phyloP scores from a whole-genome alignment of 2,329 filamentous ascomycete genomes.

The Neofusicoccum sp. region DNA sequence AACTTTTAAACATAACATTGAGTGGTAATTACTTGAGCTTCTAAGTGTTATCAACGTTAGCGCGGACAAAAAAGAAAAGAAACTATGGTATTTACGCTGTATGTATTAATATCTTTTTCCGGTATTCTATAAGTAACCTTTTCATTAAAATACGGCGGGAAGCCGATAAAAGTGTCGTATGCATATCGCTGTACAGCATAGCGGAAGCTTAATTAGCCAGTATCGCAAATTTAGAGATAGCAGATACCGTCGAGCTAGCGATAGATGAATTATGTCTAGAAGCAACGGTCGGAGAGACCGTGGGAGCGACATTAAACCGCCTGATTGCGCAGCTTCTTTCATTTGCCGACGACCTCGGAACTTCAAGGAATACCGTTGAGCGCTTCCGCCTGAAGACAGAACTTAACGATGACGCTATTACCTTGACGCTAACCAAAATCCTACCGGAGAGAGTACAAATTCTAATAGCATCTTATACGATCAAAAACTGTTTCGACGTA shows the following conservation, averaged over 20 bases:
- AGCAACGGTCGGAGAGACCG: not conserved
- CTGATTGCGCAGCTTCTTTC: not conserved
- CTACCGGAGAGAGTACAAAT: not conserved
- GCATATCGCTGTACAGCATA: too few relatives aligned
- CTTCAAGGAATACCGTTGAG: not conserved
- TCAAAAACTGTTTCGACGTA: not conserved
- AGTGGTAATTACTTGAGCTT: too few relatives aligned
- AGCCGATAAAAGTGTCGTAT: too few relatives aligned
- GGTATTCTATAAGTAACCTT: too few relatives aligned
- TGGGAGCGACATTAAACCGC: not conserved
- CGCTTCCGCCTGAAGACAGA: not conserved
- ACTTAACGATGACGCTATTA: not conserved
- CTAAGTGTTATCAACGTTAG: too few relatives aligned
- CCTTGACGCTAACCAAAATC: not conserved
- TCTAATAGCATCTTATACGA: not conserved
- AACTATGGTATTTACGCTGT: too few relatives aligned
- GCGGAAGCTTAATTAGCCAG: too few relatives aligned
- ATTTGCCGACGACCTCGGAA: not conserved
- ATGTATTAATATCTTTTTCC: too few relatives aligned
- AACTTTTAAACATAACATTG: too few relatives aligned
- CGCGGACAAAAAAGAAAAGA: too few relatives aligned
- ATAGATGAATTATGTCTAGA: not conserved
- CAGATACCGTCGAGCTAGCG: not conserved
- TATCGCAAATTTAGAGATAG: too few relatives aligned
- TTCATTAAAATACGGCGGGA: too few relatives aligned